Evolutionary conservation across 2,329 filamentous ascomycete genomes (phyloP).

Genomic region (Graphilbum ipis-grandicollis): DNA sequence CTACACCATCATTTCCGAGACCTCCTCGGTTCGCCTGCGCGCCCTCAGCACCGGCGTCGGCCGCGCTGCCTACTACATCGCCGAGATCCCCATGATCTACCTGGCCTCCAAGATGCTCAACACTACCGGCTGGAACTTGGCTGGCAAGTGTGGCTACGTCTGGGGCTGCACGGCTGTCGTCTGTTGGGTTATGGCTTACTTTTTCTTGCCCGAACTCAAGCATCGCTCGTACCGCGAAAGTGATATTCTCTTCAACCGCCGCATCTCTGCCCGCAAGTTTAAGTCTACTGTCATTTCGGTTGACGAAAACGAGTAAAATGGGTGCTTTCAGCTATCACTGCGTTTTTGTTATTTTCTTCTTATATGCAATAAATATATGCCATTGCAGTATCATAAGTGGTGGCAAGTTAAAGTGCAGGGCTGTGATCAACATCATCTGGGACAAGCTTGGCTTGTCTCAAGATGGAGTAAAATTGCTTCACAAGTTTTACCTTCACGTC

Average conservation of each 20-base stretch:
- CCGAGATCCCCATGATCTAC: slow-evolving; percentile 12
- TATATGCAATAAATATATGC: no score
- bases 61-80: slow-evolving; percentile 15
- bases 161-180: slow-evolving; percentile 40
- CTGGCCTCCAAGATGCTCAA: slow-evolving; percentile 20
- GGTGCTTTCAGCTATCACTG: no score
- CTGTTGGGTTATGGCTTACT: slow-evolving; percentile 31
- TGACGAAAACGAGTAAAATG: slow-evolving; percentile 44
- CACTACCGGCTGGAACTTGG: slow-evolving; percentile 21
- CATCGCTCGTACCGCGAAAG: slow-evolving; percentile 41
- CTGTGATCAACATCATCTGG: no score
- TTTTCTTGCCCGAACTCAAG: slow-evolving; percentile 39
- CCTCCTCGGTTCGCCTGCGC: slow-evolving; percentile 18
- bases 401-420: no score
- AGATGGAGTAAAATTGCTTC: no score
- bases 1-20: slow-evolving; percentile 19
- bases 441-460: no score
- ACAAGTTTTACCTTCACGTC: no score
- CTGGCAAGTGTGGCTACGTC: slow-evolving; percentile 40
- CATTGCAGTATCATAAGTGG: no score
- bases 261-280: slow-evolving; percentile 35
- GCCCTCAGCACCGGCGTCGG: slow-evolving; percentile 15
- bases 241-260: slow-evolving; percentile 39
- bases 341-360: no score
- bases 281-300: slow-evolving; percentile 38